A percentile compares a stretch with the other conserved stretches of the same genome.
These are phyloP conservation scores for Dichotomocladium elegans DNA, from an alignment of 371 early-diverging fungal species.

Conservation along the genomic window DNA sequence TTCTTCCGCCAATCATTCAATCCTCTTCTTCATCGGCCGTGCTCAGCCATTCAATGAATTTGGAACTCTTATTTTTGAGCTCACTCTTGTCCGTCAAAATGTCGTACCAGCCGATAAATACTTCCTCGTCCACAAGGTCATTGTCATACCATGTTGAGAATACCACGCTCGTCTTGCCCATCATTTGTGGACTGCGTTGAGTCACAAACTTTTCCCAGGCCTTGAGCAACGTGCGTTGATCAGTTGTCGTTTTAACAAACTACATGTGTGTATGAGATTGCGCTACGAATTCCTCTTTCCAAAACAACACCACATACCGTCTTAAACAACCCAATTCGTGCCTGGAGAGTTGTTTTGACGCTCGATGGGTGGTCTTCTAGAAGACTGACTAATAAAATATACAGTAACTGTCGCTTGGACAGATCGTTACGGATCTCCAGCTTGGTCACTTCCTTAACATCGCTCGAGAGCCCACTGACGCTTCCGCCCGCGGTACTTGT, in stretches of 20 bases:
- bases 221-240: constrained; percentile 58
- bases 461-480: constrained; percentile 40
- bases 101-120: constrained; percentile 61
- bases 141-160: constrained; percentile 64
- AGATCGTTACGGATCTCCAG: constrained; percentile 74
- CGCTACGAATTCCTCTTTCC: too few relatives aligned
- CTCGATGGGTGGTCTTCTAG: constrained; percentile 42
- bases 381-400: constrained; percentile 54
- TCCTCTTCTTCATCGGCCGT: constrained; percentile 68
- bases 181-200: constrained; percentile 43
- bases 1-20: too few relatives aligned
- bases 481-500: constrained; percentile 4
- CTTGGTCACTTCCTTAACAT: constrained; percentile 72
- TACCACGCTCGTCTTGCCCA: constrained; percentile 50
- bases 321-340: constrained; percentile 49
- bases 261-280: too few relatives aligned
- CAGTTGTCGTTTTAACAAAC: constrained; percentile 58
- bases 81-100: constrained; percentile 41
- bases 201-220: constrained; percentile 63
- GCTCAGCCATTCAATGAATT: constrained; percentile 68
- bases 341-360: constrained; percentile 19
- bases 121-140: constrained; percentile 75
- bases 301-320: constrained; percentile 33
- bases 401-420: constrained; percentile 62
- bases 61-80: constrained; percentile 55